These are phyloP conservation scores for Dryas integrifolia DNA, from an alignment of 331 rosid species.

Conservation along the genomic window DNA sequence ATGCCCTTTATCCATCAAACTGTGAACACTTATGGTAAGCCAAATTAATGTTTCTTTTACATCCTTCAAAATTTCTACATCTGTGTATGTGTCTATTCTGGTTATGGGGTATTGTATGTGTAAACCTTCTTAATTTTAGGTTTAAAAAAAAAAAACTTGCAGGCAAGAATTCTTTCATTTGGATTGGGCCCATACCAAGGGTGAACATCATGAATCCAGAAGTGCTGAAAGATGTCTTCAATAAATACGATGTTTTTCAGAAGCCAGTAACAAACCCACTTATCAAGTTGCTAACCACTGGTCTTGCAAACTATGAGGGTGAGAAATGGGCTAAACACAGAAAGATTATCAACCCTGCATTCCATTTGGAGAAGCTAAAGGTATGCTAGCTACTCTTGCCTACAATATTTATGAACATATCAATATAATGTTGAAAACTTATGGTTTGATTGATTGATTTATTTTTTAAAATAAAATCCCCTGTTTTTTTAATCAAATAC, in stretches of 20 bases:
- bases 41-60: too few relatives aligned
- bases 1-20: slow-evolving; percentile 26
- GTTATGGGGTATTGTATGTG: not conserved
- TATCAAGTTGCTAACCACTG: slow-evolving; percentile 15
- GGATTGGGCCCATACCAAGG: slow-evolving; percentile 38
- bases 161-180: slow-evolving; percentile 36
- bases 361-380: slow-evolving; percentile 32
- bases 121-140: not conserved
- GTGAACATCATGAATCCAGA: slow-evolving; percentile 32
- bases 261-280: slow-evolving; percentile 11
- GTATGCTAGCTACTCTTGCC: not conserved
- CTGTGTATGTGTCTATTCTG: not conserved
- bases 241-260: slow-evolving; percentile 22
- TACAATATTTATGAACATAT: not conserved
- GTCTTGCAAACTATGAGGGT: slow-evolving; percentile 29
- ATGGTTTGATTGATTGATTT: too few relatives aligned
- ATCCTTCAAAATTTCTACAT: not conserved
- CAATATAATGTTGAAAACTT: too few relatives aligned
- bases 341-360: slow-evolving; percentile 38
- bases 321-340: slow-evolving; percentile 34
- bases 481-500: not conserved
- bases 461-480: too few relatives aligned
- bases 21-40: slow-evolving; percentile 30
- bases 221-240: slow-evolving; percentile 30
- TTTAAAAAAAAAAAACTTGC: not conserved